phyloP scores from a whole-genome alignment of 495 filamentous ascomycete genomes.

The Talaromyces adpressus region DNA sequence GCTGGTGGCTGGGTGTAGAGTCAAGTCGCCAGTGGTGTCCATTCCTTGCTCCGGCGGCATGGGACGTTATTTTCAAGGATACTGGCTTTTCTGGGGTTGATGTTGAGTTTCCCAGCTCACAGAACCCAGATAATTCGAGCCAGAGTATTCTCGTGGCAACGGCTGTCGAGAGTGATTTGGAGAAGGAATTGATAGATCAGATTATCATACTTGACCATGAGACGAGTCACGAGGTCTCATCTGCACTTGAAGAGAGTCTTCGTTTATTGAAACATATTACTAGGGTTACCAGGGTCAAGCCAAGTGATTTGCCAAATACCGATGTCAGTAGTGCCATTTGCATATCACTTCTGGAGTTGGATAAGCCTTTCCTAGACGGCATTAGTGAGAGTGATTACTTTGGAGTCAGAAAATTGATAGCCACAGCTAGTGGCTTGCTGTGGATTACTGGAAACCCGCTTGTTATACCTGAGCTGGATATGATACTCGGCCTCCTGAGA shows the following conservation, averaged over 20 bases:
- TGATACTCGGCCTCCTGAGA: constrained; percentile 18
- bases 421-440: too few relatives aligned
- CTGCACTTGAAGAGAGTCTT: not conserved
- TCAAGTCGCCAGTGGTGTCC: constrained; percentile 21
- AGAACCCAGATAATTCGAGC: constrained; percentile 15
- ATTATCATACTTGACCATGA: not conserved
- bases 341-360: too few relatives aligned
- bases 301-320: too few relatives aligned
- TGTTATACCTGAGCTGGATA: not conserved
- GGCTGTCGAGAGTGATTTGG: constrained; percentile 10
- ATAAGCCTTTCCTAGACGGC: too few relatives aligned
- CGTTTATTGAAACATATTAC: too few relatives aligned
- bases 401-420: too few relatives aligned
- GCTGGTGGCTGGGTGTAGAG: constrained; percentile 43
- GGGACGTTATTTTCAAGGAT: constrained; percentile 15
- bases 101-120: constrained; percentile 21
- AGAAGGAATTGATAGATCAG: not conserved
- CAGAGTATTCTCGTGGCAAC: constrained; percentile 23
- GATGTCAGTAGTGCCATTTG: too few relatives aligned
- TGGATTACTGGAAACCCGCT: constrained; percentile 36
- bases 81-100: constrained; percentile 22
- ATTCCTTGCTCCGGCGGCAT: constrained; percentile 16
- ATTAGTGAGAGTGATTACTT: too few relatives aligned
- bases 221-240: not conserved
- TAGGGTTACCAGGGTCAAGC: too few relatives aligned